phyloP scores from a whole-genome alignment of 176 grass and related monocot species.

The Aegilops speltoides region DNA sequence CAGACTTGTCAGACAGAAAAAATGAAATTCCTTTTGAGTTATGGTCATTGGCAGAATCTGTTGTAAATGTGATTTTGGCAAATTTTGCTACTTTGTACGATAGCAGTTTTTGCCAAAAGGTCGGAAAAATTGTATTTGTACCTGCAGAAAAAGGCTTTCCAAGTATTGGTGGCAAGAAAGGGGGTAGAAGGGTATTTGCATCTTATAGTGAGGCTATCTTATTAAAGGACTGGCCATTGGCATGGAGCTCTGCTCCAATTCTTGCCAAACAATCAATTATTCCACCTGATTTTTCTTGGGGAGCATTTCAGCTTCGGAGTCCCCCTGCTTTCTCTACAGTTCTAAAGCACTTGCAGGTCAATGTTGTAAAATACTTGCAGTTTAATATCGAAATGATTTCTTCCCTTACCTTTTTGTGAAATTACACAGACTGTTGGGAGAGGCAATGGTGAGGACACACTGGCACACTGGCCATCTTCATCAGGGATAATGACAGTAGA shows the following conservation, averaged over 20 bases:
- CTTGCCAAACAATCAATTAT: slow-evolving; percentile 78
- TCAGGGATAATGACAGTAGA: slow-evolving; percentile 80
- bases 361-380: slow-evolving; percentile 21
- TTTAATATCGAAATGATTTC: slow-evolving; percentile 22
- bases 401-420: slow-evolving; percentile 26
- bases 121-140: slow-evolving; percentile 85
- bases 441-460: slow-evolving; percentile 91
- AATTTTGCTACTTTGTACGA: slow-evolving; percentile 92
- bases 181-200: slow-evolving; percentile 81
- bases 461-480: slow-evolving; percentile 91
- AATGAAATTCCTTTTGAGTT: slow-evolving; percentile 86
- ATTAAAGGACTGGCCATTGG: slow-evolving; percentile 87
- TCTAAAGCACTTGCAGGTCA: slow-evolving; percentile 83
- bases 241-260: slow-evolving; percentile 89
- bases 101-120: slow-evolving; percentile 81
- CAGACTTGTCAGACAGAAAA: slow-evolving; percentile 51
- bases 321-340: slow-evolving; percentile 85
- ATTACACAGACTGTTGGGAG: slow-evolving; percentile 72
- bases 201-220: slow-evolving; percentile 84
- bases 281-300: slow-evolving; percentile 91
- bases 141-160: slow-evolving; percentile 97
- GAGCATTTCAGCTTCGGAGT: slow-evolving; percentile 84
- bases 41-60: slow-evolving; percentile 82
- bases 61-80: slow-evolving; percentile 73
- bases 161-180: slow-evolving; percentile 95